These are phyloP conservation scores for Paecilomyces sp. DNA, from an alignment of 2,329 filamentous ascomycete genomes.

Conservation along the genomic window DNA sequence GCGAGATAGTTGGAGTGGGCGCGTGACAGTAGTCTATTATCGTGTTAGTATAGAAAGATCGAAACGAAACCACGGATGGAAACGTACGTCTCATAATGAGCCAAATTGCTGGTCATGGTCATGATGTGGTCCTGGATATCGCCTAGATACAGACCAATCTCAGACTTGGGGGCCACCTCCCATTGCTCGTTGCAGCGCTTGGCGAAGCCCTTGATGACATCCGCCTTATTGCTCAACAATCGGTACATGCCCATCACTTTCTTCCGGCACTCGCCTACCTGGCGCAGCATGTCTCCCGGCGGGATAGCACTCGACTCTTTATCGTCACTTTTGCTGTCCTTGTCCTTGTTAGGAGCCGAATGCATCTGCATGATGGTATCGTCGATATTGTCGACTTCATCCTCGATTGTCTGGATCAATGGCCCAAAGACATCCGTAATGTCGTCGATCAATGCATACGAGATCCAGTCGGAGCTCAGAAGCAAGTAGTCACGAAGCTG, in stretches of 20 bases:
- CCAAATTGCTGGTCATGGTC: constrained; percentile 94
- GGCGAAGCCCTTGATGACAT: constrained; percentile 98
- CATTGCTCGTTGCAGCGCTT: constrained; percentile 98
- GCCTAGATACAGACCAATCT: constrained; percentile 94
- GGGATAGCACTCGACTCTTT: constrained; percentile 35
- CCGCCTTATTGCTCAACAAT: constrained; percentile 90
- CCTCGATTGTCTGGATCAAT: constrained; percentile 84
- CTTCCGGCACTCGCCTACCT: constrained; percentile 90
- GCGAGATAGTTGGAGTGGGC: constrained; percentile 97
- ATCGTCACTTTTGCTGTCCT: constrained; percentile 23
- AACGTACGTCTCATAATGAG: constrained; percentile 88
- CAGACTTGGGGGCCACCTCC: constrained; percentile 88
- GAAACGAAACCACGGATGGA: background rate
- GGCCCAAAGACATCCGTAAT: constrained; percentile 96
- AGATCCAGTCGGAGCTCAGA: constrained; percentile 93
- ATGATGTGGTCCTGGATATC: constrained; percentile 99
- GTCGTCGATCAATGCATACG: constrained; percentile 95
- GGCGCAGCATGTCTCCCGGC: constrained; percentile 76
- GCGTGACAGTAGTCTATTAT: constrained; percentile 68
- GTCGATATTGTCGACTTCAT: constrained; percentile 96
- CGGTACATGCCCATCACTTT: constrained; percentile 95
- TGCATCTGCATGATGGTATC: constrained; percentile 82
- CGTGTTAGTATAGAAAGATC: background rate
- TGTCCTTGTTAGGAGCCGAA: constrained; percentile 43
- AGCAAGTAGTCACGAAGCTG: constrained; percentile 92